phyloP scores from a whole-genome alignment of 1,284 basidiomycete species.

The Irpex sp. region DNA sequence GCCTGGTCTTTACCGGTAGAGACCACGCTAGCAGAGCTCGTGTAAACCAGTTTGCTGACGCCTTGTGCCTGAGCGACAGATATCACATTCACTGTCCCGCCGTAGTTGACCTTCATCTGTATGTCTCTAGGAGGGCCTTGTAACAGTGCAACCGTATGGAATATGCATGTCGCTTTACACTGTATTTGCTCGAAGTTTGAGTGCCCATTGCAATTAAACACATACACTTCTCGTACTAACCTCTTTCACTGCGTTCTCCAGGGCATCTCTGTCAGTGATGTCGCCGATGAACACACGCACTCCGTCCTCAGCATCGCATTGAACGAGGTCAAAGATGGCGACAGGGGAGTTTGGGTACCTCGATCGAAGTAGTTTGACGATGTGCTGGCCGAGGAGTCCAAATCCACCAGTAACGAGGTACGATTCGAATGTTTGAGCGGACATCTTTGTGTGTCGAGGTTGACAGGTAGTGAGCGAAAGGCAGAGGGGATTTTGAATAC shows the following conservation, averaged over 20 bases:
- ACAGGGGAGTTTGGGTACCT: slow-evolving; percentile 44
- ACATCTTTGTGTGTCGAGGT: not conserved
- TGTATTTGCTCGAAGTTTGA: slow-evolving; percentile 19
- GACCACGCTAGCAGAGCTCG: slow-evolving; percentile 68
- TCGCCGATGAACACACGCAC: slow-evolving; percentile 61
- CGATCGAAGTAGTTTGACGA: slow-evolving; percentile 54
- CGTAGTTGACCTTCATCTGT: slow-evolving; percentile 71
- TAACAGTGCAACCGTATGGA: slow-evolving; percentile 36
- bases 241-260: slow-evolving; percentile 52
- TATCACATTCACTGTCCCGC: slow-evolving; percentile 64
- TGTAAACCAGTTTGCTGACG: slow-evolving; percentile 69
- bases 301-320: slow-evolving; percentile 55
- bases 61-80: slow-evolving; percentile 48
- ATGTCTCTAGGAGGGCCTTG: slow-evolving; percentile 41
- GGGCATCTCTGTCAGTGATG: slow-evolving; percentile 52
- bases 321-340: slow-evolving; percentile 63
- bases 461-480: too few species aligned
- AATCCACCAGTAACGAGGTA: slow-evolving; percentile 62
- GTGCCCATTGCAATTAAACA: not conserved
- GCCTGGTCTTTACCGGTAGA: slow-evolving; percentile 62
- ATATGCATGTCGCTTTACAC: slow-evolving; percentile 56
- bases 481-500: too few species aligned
- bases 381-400: slow-evolving; percentile 65
- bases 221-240: slow-evolving; percentile 33
- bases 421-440: not conserved